phyloP scores from a whole-genome alignment of 164 flowering plant species.

The Litsea cubeba region DNA sequence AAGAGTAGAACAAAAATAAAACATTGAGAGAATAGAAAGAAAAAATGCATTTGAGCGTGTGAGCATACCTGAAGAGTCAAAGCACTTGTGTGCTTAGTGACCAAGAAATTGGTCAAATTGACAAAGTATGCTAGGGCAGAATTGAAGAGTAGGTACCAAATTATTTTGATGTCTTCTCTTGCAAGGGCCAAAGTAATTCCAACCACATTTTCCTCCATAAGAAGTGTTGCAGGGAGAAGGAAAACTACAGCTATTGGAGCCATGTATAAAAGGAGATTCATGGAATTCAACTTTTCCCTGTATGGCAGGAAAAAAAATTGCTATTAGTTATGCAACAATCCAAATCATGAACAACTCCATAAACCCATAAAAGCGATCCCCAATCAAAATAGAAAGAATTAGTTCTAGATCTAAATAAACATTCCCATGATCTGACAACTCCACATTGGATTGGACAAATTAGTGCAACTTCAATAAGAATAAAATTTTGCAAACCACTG shows the following conservation, averaged over 20 bases:
- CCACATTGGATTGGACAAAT: background rate
- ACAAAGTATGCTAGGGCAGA: constrained; percentile 56
- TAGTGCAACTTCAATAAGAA: background rate
- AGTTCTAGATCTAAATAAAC: background rate
- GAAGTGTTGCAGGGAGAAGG: constrained; percentile 52
- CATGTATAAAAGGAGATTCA: constrained; percentile 68
- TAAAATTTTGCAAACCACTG: background rate
- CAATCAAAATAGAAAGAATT: background rate
- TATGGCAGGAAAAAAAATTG: constrained; percentile 5
- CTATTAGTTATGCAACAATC: constrained; percentile 4
- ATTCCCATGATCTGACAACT: background rate
- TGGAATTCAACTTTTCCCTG: constrained; percentile 69
- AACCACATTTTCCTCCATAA: constrained; percentile 55
- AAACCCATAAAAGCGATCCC: background rate
- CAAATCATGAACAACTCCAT: background rate
- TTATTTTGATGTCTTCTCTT: constrained; percentile 36
- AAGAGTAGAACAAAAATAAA: background rate
- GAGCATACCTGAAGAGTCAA: constrained; percentile 63
- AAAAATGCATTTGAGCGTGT: constrained; percentile 6
- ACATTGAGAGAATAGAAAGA: no score
- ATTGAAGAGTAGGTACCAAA: constrained; percentile 60
- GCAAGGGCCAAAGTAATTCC: constrained; percentile 53
- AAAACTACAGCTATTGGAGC: constrained; percentile 59
- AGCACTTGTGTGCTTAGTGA: constrained; percentile 73
- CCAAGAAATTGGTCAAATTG: constrained; percentile 68